Base-by-base conservation (phyloP, 2,329 filamentous ascomycete species). In the Scedosporium boydii region DNA sequence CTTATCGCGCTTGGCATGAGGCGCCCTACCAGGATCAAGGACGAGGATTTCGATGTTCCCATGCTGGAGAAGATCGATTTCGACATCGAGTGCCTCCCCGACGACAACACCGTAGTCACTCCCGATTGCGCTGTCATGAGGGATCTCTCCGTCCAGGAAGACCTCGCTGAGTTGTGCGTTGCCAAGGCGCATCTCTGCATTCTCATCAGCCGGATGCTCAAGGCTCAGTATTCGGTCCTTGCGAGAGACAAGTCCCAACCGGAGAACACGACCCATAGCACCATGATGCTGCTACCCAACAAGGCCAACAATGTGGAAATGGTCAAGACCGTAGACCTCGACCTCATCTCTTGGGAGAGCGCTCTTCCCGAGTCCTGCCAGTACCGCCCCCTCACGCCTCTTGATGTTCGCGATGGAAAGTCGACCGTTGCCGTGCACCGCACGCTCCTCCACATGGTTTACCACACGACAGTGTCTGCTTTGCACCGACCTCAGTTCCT, bases 1-100 rank as follows among this genome's bases (percentile, higher is more conserved):
- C 82, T 97, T 51, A 92, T 97, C 66, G 93, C 93, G 1, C 79
- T 98, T 12, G 93, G 93, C 62, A 97, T 97, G 93, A 86, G 93
- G 63, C 86, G 93, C 61, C 93, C 93, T 4, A 96, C 92, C 46
- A 83, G 93, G 61, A 96, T 97, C 74, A 96, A 96, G 79, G 88
- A 92, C 64, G 90, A 95, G 69, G 93, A 97, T 72, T 96, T 91
- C 71, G 91, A 97, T 70, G 92, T 97, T 34, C 91, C 93, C 0
- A 95, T 96, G 90, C 80, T 97, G 59, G 86, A 85, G 14, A 79
- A 95, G 67, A 81, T 85, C 66, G 93, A 98, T 71, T 97, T 98
- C 70, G 91, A 96, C 69, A 86, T 91, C 66, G 80, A 83, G 56
- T 72, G 83, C 0, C 81, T 93, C 12, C 80, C 89, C 1, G 84